Conservation (phyloP, 164 flowering plant species). For the Malania oleifera region DNA sequence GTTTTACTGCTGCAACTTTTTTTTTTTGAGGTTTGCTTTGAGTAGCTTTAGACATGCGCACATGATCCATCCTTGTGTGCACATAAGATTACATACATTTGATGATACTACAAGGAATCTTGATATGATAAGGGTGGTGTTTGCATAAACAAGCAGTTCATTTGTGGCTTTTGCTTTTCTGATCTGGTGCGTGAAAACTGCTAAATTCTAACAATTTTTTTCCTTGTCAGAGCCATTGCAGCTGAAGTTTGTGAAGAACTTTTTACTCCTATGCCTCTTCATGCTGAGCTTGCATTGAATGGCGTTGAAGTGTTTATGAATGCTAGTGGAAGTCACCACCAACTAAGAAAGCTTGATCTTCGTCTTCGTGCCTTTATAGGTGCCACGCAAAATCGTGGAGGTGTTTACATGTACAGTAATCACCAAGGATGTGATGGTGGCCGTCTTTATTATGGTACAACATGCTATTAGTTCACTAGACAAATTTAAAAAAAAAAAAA, state of each 20-base stretch:
- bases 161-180: background rate
- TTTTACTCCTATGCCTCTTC: slow-evolving; percentile 76
- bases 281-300: slow-evolving; percentile 81
- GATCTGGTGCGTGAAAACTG: background rate
- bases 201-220: slow-evolving; percentile 8
- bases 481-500: too few relatives aligned
- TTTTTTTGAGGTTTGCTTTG: background rate
- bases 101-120: background rate
- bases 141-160: too few relatives aligned
- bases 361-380: slow-evolving; percentile 76
- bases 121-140: too few relatives aligned
- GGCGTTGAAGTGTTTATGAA: slow-evolving; percentile 96
- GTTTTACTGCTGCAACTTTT: too few relatives aligned
- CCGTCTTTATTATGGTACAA: slow-evolving; percentile 85
- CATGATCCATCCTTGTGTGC: too few relatives aligned
- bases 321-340: slow-evolving; percentile 99
- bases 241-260: slow-evolving; percentile 95
- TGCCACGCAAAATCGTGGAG: slow-evolving; percentile 84
- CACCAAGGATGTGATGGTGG: slow-evolving; percentile 99
- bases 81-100: too few relatives aligned
- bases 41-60: too few relatives aligned
- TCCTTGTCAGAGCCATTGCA: slow-evolving; percentile 72
- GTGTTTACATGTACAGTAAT: slow-evolving; percentile 96
- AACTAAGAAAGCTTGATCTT: slow-evolving; percentile 82
- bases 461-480: slow-evolving; percentile 5